Conservation (phyloP, 495 filamentous ascomycete genomes). For the Talaromyces trachyspermus region DNA sequence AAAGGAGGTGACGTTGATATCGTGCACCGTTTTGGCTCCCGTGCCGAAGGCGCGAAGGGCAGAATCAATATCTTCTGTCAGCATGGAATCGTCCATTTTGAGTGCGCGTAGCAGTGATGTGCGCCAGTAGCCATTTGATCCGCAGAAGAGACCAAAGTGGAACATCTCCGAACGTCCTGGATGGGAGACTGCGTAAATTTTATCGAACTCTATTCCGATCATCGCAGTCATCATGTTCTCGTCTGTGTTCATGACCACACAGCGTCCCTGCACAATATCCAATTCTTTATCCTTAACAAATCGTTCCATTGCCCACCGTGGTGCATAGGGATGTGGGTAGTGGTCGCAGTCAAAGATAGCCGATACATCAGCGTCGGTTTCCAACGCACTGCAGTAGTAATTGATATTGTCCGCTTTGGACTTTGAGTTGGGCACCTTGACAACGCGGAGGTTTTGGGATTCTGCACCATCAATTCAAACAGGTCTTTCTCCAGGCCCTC, state of each 20-base stretch:
- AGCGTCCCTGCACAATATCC: slow-evolving; percentile 35
- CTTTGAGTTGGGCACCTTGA: slow-evolving; percentile 30
- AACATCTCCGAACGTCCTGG: slow-evolving; percentile 28
- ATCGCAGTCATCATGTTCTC: slow-evolving; percentile 23
- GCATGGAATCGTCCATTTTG: slow-evolving; percentile 32
- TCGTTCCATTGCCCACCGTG: slow-evolving; percentile 31
- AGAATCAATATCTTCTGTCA: slow-evolving; percentile 37
- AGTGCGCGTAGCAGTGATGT: slow-evolving; percentile 24
- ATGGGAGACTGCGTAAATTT: slow-evolving; percentile 36
- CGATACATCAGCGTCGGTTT: slow-evolving; percentile 26
- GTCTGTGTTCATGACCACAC: slow-evolving; percentile 30
- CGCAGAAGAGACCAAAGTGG: slow-evolving; percentile 33
- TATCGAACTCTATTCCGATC: slow-evolving; percentile 36
- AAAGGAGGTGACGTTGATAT: slow-evolving; percentile 27
- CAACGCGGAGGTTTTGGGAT: slow-evolving; percentile 18
- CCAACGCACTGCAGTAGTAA: slow-evolving; percentile 23
- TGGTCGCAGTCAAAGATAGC: slow-evolving; percentile 36
- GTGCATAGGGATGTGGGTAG: slow-evolving; percentile 30
- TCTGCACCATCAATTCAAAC: slow-evolving; percentile 13
- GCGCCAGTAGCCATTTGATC: slow-evolving; percentile 33
- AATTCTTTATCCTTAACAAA: slow-evolving; percentile 22
- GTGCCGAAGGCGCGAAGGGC: slow-evolving; percentile 24
- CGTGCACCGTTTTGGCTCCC: slow-evolving; percentile 24
- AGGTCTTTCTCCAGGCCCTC: slow-evolving; percentile 26
- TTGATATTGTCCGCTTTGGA: slow-evolving; percentile 37